Evolutionary conservation across 2,329 filamentous ascomycete genomes (phyloP).

Genomic region (Aspergillus udagawae): DNA sequence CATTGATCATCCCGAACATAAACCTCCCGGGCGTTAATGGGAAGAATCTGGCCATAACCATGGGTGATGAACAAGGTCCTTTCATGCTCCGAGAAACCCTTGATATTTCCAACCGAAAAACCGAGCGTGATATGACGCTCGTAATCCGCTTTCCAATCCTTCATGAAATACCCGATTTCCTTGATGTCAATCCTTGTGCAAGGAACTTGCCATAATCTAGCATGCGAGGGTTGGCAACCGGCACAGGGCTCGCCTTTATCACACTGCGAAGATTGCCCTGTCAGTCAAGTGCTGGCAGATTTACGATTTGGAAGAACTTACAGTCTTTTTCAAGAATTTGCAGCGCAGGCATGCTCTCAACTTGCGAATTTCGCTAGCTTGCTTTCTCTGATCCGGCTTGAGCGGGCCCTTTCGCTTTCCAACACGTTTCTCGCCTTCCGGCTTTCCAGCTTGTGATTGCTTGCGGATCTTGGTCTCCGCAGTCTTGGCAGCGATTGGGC

Average conservation of each 20-base stretch:
- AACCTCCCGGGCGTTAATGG: slow-evolving; percentile 89
- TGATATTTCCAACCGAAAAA: slow-evolving; percentile 92
- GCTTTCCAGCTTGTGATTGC: slow-evolving; percentile 67
- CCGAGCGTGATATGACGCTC: slow-evolving; percentile 83
- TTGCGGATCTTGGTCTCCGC: slow-evolving; percentile 82
- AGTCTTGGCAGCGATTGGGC: slow-evolving; percentile 71
- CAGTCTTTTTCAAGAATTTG: slow-evolving; percentile 98
- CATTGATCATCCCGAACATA: slow-evolving; percentile 88
- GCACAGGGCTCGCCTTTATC: slow-evolving; percentile 96
- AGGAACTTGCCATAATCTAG: slow-evolving; percentile 92
- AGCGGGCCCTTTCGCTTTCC: slow-evolving; percentile 86
- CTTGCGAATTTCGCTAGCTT: slow-evolving; percentile 95
- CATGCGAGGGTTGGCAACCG: slow-evolving; percentile 92
- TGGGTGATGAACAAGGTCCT: slow-evolving; percentile 87
- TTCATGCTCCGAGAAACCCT: slow-evolving; percentile 66
- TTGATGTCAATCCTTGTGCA: slow-evolving; percentile 98
- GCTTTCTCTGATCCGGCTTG: slow-evolving; percentile 88
- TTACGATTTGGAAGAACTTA: slow-evolving; percentile 17
- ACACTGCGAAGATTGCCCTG: slow-evolving; percentile 46
- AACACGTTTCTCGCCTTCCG: slow-evolving; percentile 88
- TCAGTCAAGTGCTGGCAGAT: neutral
- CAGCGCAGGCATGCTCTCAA: slow-evolving; percentile 88
- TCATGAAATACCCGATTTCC: slow-evolving; percentile 98
- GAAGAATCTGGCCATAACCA: slow-evolving; percentile 88
- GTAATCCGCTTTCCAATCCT: slow-evolving; percentile 97